Conservation (phyloP, 2,329 filamentous ascomycete genomes). For the Phyllosticta citrichinensis region DNA sequence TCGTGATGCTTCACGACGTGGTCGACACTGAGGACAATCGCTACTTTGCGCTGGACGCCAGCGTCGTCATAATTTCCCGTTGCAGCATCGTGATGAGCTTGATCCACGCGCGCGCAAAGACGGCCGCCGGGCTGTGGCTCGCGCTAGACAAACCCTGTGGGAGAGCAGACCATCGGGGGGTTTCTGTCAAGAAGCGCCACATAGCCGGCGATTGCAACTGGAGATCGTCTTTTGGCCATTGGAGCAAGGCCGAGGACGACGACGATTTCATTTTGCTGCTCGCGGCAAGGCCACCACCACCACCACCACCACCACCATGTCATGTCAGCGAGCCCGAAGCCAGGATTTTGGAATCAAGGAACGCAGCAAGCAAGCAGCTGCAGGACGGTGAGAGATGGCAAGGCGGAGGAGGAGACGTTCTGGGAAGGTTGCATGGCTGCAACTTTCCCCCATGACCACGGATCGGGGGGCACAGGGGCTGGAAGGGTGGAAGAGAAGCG, state of each 20-base stretch:
- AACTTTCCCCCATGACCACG: slow-evolving; percentile 6
- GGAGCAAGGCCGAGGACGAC: background rate
- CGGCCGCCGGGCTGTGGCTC: too few relatives aligned
- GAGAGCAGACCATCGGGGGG: too few relatives aligned
- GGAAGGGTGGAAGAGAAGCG: background rate
- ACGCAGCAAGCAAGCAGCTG: background rate
- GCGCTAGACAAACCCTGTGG: background rate
- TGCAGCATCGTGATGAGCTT: background rate
- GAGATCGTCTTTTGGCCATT: background rate
- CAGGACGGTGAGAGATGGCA: background rate
- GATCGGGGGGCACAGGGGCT: background rate
- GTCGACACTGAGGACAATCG: background rate
- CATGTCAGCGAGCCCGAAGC: background rate
- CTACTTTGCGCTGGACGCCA: background rate
- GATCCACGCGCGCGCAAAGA: too few relatives aligned
- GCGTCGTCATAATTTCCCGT: background rate
- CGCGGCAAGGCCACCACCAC: too few relatives aligned
- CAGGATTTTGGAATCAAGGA: background rate
- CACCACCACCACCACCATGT: too few relatives aligned
- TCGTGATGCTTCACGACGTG: background rate
- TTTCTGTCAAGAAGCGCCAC: too few relatives aligned
- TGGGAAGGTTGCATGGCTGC: slow-evolving; percentile 1
- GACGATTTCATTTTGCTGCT: background rate
- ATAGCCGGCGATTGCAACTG: background rate
- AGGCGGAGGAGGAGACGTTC: background rate